These are phyloP conservation scores for Diatrype stigma DNA, from an alignment of 2,329 filamentous ascomycete species.

Conservation along the genomic window DNA sequence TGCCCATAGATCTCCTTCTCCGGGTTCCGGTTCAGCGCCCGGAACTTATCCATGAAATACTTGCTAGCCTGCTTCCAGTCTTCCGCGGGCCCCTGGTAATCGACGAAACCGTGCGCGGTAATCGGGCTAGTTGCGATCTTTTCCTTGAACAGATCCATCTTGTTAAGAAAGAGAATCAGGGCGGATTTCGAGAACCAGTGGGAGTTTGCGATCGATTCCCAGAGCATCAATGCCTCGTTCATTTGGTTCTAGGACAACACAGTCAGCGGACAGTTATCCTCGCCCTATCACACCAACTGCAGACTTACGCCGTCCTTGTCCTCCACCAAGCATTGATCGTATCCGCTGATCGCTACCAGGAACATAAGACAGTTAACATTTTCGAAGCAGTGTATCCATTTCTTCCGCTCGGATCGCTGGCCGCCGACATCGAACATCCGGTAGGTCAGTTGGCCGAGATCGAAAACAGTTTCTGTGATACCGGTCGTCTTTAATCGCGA, in stretches of 20 bases:
- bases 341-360: constrained; percentile 90
- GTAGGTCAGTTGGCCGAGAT: constrained; percentile 86
- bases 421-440: constrained; percentile 96
- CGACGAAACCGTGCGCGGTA: constrained; percentile 69
- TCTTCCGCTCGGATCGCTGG: constrained; percentile 89
- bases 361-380: constrained; percentile 91
- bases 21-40: constrained; percentile 66
- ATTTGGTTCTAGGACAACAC: constrained; percentile 67
- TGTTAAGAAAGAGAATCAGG: constrained; percentile 81
- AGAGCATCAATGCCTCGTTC: constrained; percentile 84
- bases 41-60: constrained; percentile 80
- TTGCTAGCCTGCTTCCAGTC: constrained; percentile 73
- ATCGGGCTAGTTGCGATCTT: constrained; percentile 70
- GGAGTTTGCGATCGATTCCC: constrained; percentile 80
- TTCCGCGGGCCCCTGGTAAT: constrained; percentile 67
- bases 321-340: constrained; percentile 93
- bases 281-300: background rate
- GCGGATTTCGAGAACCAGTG: constrained; percentile 82
- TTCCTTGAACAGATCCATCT: constrained; percentile 79
- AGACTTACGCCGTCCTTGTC: constrained; percentile 86
- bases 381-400: constrained; percentile 97
- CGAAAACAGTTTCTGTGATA: constrained; percentile 93
- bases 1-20: constrained; percentile 62
- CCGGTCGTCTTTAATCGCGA: constrained; percentile 88
- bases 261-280: constrained; percentile 3